These are phyloP conservation scores for Scleromitrula shiraiana DNA, from an alignment of 2,329 filamentous ascomycete species.

Conservation along the genomic window DNA sequence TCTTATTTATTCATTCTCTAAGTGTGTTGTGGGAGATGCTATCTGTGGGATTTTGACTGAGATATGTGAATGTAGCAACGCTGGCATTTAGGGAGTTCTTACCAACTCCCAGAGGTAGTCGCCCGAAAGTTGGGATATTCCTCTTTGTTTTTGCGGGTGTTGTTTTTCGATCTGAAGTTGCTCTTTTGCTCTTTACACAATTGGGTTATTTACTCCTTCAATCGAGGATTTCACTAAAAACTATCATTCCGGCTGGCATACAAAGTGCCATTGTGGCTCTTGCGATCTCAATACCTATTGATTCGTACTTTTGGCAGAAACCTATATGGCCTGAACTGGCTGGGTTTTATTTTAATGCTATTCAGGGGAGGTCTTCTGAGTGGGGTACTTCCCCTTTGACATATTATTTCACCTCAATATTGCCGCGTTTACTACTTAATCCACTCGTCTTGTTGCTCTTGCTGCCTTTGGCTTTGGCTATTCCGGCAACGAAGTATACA, in stretches of 20 bases:
- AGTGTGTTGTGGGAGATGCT: too few relatives aligned
- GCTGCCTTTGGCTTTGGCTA: constrained; percentile 42
- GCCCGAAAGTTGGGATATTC: constrained; percentile 46
- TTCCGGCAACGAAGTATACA: constrained; percentile 37
- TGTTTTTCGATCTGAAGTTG: constrained; percentile 84
- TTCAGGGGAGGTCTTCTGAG: constrained; percentile 71
- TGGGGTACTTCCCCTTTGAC: constrained; percentile 86
- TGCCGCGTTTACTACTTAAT: constrained; percentile 80
- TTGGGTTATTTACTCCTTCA: constrained; percentile 55
- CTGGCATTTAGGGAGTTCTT: constrained; percentile 43
- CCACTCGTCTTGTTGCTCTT: constrained; percentile 55
- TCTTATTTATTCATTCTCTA: neutral
- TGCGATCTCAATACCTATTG: constrained; percentile 61
- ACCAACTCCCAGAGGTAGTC: constrained; percentile 36
- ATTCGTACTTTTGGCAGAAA: constrained; percentile 91
- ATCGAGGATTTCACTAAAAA: constrained; percentile 42
- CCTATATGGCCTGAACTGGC: constrained; percentile 83
- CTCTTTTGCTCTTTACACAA: constrained; percentile 65
- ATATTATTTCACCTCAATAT: constrained; percentile 74
- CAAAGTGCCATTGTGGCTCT: constrained; percentile 60
- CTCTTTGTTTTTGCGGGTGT: constrained; percentile 73
- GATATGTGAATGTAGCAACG: constrained; percentile 44
- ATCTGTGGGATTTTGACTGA: neutral
- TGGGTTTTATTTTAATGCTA: constrained; percentile 85
- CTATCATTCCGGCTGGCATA: constrained; percentile 58